Evolutionary conservation across 2,329 filamentous ascomycete genomes (phyloP), one percentile per base, ranked within the genome.

Genomic region (Pyrenophora teres): DNA sequence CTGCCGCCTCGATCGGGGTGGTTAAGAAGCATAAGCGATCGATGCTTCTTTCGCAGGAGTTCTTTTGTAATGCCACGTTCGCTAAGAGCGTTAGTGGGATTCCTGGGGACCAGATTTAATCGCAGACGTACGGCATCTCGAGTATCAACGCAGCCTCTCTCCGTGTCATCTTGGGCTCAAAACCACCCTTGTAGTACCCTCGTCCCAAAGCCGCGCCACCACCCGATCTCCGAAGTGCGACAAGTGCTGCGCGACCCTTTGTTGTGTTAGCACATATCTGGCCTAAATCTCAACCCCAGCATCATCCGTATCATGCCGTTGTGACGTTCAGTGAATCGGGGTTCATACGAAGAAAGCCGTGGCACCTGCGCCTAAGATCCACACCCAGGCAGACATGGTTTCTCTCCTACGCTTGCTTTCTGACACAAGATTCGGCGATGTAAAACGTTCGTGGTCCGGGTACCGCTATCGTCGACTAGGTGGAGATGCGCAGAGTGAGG

Each of bases 141-240:
- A 99, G 79, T 55, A 99, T 97, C 64, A 99, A 78, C 4, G 92
- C 83, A 18, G 94, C 94, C 78, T 99, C 94, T 74, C 88, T 87
- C 74, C 88, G 85, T 74, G 86, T 97, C 93, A 99, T 99, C 76
- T 88, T 89, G 54, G 86, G 81, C 79, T 99, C 94, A 72, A 99
- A 99, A n/a, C 94, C 94, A 63, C 94, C 94, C 77, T 97, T 99
- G 83, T 97, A 97, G 72, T 92, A 99, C 36, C 92, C 87, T 75
- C 92, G 92, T 66, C 94, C 94, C 64, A 96, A 79, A 31, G 89
- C 87, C 7, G 76, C 77, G 53, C 87, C 87, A 13, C 63, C 67
- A 9, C 89, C 89, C 54, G 88, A 96, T 68, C 90, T 86, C 59
- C 92, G 87, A 75, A 92, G 84, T 64, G 94, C 94, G 68, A 97